Base-by-base conservation (phyloP, 805 yeast species). In the Cyberlindnera euphorbiiphila region DNA sequence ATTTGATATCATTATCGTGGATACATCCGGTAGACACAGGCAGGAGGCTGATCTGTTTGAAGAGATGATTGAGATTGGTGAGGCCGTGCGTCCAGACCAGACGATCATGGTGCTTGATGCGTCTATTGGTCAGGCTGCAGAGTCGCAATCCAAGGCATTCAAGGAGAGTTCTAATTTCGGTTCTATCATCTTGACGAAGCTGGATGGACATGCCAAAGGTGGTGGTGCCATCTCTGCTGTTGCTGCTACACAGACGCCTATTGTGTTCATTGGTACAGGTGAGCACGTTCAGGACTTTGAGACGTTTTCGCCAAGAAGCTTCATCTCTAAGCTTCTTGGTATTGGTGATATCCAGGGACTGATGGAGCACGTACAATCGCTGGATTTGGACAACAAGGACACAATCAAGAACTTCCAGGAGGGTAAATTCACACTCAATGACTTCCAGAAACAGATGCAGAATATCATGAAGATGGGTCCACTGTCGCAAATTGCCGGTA, bases 201-300 rank as follows among this genome's bases (percentile, higher is more conserved):
- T 91, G 94, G 98, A 91, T 64, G 98, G 98, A 36, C 97, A 93
- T 56, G 98, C 98, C 25, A 91, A 85, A 65, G 98, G 98, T 61
- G 98, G 98, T 66, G 98, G 98, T 70, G 98, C 98, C 21, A 89
- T 91, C 37, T 87, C 96, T 26, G 98, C 98, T 0, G 97, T 91
- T 37, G 98, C 98, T 2, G 93, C 96, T 3, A 91, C 98, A 3
- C 73, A 85, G 38, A 93, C 98, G 0, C 98, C 98, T 7, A 83
- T 91, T 50, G 85, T 85, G 8, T 91, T 91, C 57, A 93, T 91
- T 42, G 98, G 98, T 75, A 91, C 98, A 3, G 98, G 98, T 58
- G 98, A 91, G 62, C 98, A 93, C 57, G 84, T 89, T 25, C 85
- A 83, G 39, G 98, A 91, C 59, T 73, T 91, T 43, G 98, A 93